Evolutionary conservation across 2,329 filamentous ascomycete genomes (phyloP), one percentile per base, ranked within the genome.

Genomic region (Apiospora phragmitis): DNA sequence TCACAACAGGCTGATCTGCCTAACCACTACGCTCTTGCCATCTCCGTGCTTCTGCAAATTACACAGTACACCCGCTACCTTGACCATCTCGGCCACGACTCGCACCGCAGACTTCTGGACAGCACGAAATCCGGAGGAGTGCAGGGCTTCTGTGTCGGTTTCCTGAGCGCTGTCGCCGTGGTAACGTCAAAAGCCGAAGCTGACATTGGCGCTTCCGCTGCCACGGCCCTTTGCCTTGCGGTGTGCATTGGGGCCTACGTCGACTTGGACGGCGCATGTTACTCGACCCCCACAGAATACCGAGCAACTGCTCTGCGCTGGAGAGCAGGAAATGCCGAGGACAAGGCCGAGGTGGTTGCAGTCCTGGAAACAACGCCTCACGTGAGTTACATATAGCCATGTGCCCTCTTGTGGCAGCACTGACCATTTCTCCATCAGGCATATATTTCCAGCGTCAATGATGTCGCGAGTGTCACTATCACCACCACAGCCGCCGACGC

Each of bases 141-240:
- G 16, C 73, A 74, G 38, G 74, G 73, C 11, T 74, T 75, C 43
- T 75, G 74, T 32, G 65, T 69, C 21, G 74, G 74, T 3, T 69
- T 76, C n/a, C 59, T 75, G n/a, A 72, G 65, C 21, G 71, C 74
- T 14, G n/a, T 72, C n/a, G 71, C 70, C 8, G 71, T 73, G 18
- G 69, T 74, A 35, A 18, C 42, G 49, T 14, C 59, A 73, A 11
- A 45, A 55, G 67, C n/a, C 11, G 62, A 71, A 38, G 65, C 65
- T 32, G 75, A 72, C 38, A 59, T 76, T 9, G 69, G 73, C 1
- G 21, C 43, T 12, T 65, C 70, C 8, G 71, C 74, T 47, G 73
- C 71, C 41, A 49, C 70, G 59, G 71, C 70, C 11, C 68, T 75
- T 29, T 68, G 75, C 6, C 68, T 75, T 2, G 74, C 72, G 4